These are phyloP conservation scores for Alternaria metachromatica DNA, from an alignment of 2,329 filamentous ascomycete genomes.

Conservation along the genomic window DNA sequence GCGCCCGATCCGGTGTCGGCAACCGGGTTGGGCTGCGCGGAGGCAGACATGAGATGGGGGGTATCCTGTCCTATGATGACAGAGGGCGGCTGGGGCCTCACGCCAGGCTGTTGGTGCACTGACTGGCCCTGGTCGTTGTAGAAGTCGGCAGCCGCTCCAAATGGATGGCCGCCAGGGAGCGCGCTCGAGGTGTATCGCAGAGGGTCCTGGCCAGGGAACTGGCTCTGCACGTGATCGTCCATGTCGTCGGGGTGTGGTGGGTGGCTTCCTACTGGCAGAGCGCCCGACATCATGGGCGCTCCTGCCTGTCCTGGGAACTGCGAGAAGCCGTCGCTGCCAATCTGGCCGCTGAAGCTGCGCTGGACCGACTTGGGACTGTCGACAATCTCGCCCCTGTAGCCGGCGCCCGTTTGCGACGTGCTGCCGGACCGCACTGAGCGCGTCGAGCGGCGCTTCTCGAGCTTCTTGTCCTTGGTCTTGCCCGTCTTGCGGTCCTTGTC, in stretches of 20 bases:
- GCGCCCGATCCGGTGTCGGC: constrained; percentile 66
- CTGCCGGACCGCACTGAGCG: constrained; percentile 38
- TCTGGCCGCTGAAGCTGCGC: constrained; percentile 39
- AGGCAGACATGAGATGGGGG: constrained; percentile 63
- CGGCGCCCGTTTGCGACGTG: constrained; percentile 32
- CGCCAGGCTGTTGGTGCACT: constrained; percentile 65
- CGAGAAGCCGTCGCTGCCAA: constrained; percentile 40
- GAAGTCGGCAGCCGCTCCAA: constrained; percentile 66
- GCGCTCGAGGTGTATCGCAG: constrained; percentile 54
- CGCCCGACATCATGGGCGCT: constrained; percentile 45
- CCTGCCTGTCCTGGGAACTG: constrained; percentile 46
- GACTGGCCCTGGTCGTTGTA: constrained; percentile 69
- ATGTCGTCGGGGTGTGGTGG: constrained; percentile 30
- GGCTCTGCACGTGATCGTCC: constrained; percentile 60
- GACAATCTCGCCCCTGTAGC: constrained; percentile 41
- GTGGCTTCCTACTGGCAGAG: constrained; percentile 36
- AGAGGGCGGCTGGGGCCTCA: constrained; percentile 59
- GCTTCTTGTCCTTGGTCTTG: constrained; percentile 33
- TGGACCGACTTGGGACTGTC: constrained; percentile 33
- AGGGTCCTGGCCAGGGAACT: constrained; percentile 66
- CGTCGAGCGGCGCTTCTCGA: constrained; percentile 39
- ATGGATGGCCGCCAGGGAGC: constrained; percentile 49
- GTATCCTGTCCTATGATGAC: constrained; percentile 61
- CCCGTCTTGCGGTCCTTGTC: constrained; percentile 39
- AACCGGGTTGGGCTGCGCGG: constrained; percentile 59